Evolutionary conservation across 129 eudicot genomes (phyloP), one percentile per base, ranked within the genome.

Genomic region (Lactuca sativa): DNA sequence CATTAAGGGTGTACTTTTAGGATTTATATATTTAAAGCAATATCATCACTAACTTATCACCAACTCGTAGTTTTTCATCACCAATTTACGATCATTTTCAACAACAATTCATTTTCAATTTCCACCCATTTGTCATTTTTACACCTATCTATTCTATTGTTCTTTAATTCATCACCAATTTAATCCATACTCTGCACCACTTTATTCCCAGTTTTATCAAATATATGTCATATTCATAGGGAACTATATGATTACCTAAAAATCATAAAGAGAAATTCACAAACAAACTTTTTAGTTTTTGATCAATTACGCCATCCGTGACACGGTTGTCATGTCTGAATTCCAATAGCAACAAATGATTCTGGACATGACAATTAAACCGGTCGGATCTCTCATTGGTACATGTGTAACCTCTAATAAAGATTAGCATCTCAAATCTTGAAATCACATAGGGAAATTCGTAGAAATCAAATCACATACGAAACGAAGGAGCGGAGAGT

Each of bases 31-130:
- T 21, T 21, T 21, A 21, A 21, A 21, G 21, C n/a, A 53, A 25
- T 25, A 25, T 25, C 30, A 25, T 25, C 30, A 25, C 30, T 25
- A 25, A 36, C 3, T 36, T 36, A 36, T 3, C 16, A 69, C 25
- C 53, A 52, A 31, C 34, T 66, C 13, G 40, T 49, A 66, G 59
- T 31, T 51, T 66, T 14, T 32, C 56, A 49, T 66, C 59, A 66
- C 44, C 25, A 48, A 49, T 9, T 32, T 31, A 43, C 2, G 17
- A 40, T 33, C 53, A 64, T 16, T 40, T 16, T 11, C 69, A 64
- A 16, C 56, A 41, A 52, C 44, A 40, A 7, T 40, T 7, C 44
- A 40, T 5, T 11, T 40, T 40, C 8, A 40, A 40, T 40, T 40
- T 40, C 44, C 44, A 40, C 44, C 0, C 44, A 4, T 40, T 40